Percentiles rank a stretch among this genome's conserved stretches.
Conservation (phyloP, 352 stramenopile genomes). For the Pythium vanterpoolii region DNA sequence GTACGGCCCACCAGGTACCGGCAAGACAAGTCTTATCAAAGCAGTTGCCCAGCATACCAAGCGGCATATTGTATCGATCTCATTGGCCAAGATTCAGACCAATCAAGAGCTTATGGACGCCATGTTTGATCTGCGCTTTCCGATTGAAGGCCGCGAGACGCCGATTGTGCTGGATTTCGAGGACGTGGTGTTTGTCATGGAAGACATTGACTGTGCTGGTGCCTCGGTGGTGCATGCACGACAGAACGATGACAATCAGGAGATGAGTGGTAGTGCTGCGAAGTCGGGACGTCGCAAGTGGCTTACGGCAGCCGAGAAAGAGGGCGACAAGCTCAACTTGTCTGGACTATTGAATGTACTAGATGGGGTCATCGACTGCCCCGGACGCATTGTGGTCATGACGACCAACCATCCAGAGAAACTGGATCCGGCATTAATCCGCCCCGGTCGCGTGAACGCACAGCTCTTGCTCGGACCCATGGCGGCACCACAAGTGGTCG, state of each 20-base stretch:
- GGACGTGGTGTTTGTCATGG: slow-evolving; percentile 77
- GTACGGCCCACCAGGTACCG: slow-evolving; percentile 74
- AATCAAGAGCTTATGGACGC: slow-evolving; percentile 66
- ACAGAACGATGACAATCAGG: background rate
- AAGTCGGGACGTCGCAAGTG: too few relatives aligned
- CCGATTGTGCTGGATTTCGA: slow-evolving; percentile 47
- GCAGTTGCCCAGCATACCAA: slow-evolving; percentile 66
- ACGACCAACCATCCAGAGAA: slow-evolving; percentile 93
- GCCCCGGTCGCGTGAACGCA: slow-evolving; percentile 88
- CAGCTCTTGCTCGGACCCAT: slow-evolving; percentile 72
- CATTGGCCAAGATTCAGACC: slow-evolving; percentile 47
- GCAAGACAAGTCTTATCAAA: slow-evolving; percentile 87
- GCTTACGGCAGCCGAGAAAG: slow-evolving; percentile 17
- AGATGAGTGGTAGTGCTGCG: slow-evolving; percentile 2
- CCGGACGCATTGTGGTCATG: slow-evolving; percentile 90
- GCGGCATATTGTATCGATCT: slow-evolving; percentile 62
- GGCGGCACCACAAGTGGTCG: slow-evolving; percentile 24
- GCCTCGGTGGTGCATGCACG: slow-evolving; percentile 37
- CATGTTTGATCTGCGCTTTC: slow-evolving; percentile 53
- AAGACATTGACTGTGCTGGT: slow-evolving; percentile 68
- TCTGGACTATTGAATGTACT: slow-evolving; percentile 80
- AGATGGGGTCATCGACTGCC: slow-evolving; percentile 86
- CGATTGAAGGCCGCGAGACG: slow-evolving; percentile 35
- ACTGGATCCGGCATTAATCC: slow-evolving; percentile 87
- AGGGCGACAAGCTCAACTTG: slow-evolving; percentile 52